Percentiles rank a stretch among this genome's conserved stretches.
Evolutionary conservation across 306 rosid species (phyloP).

Genomic region (Leucaena leucocephala): DNA sequence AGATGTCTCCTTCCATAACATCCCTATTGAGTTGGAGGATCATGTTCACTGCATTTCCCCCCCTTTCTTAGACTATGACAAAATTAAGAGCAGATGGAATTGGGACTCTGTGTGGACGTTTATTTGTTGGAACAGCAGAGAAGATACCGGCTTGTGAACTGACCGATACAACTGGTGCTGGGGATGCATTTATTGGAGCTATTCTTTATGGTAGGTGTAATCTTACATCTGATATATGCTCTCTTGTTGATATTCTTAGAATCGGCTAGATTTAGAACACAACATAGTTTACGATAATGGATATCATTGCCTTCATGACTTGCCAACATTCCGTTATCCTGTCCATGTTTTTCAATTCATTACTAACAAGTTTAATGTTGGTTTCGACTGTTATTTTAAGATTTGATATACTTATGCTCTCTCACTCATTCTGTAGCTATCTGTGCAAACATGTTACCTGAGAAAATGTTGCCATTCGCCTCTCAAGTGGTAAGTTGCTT

Average conservation of each 20-base stretch:
- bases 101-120: slow-evolving; percentile 77
- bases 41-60: neutral
- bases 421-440: slow-evolving; percentile 59
- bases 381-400: slow-evolving; percentile 7
- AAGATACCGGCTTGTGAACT: slow-evolving; percentile 79
- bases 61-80: slow-evolving; percentile 50
- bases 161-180: slow-evolving; percentile 90
- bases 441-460: slow-evolving; percentile 77
- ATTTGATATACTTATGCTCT: slow-evolving; percentile 32
- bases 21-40: neutral
- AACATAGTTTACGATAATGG: neutral
- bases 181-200: slow-evolving; percentile 96
- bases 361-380: neutral
- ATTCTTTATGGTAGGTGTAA: slow-evolving; percentile 71
- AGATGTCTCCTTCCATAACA: slow-evolving; percentile 13
- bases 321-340: neutral
- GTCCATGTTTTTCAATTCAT: neutral
- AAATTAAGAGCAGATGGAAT: slow-evolving; percentile 68
- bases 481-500: slow-evolving; percentile 73
- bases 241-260: neutral
- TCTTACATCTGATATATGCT: slow-evolving; percentile 12
- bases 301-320: neutral
- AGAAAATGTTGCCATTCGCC: slow-evolving; percentile 87
- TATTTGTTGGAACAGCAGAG: slow-evolving; percentile 86
- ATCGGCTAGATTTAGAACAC: slow-evolving; percentile 4